Evolutionary conservation across 106 monocot species (phyloP), one percentile per base, ranked within the genome.

Genomic region (Platanthera zijinensis): DNA sequence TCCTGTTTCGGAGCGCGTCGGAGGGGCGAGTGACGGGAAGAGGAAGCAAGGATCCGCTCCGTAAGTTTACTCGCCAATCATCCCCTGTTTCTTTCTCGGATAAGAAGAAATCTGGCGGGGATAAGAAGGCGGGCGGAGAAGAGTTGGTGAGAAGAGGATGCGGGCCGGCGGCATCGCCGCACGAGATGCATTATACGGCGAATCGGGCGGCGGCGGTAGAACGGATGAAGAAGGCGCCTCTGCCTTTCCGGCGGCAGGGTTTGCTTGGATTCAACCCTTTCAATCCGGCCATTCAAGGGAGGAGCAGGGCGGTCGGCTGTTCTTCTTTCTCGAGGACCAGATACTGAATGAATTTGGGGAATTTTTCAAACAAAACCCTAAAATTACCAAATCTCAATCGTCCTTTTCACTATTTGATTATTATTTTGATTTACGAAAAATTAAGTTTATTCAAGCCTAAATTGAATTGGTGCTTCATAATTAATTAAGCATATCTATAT

Each of bases 1-100:
- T 93, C 74, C 76, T 92, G 52, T 90, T 92, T 76, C 82, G 92
- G 7, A 92, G 87, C 71, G 87, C 87, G 19, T 92, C 88, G 39
- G 88, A 89, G 61, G 88, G 88, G 8, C 81, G 88, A 1, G 88
- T 54, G 12, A 82, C 76, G 51, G 75, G 76, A 4, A 76, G 68
- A 53, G 82, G 78, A 52, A 78, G 85, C 81, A 89, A 80, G 71
- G 89, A 85, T 69, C 80, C 81, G 17, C 78, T 87, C 8, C 32
- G 80, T 19, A 90, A 85, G 74, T 83, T 80, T 68, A 85, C 80
- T 5, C 15, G 82, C 3, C 59, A 47, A n/a, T n/a, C n/a, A 6
- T 47, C 80, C 1, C 72, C 75, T 8, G 72, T 57, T 3, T 72
- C 71, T 3, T 71, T 54, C 5, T 1, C 45, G 6, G 62, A 2